phyloP scores from a whole-genome alignment of 2,329 filamentous ascomycete species.

The Albifimbria verrucaria region DNA sequence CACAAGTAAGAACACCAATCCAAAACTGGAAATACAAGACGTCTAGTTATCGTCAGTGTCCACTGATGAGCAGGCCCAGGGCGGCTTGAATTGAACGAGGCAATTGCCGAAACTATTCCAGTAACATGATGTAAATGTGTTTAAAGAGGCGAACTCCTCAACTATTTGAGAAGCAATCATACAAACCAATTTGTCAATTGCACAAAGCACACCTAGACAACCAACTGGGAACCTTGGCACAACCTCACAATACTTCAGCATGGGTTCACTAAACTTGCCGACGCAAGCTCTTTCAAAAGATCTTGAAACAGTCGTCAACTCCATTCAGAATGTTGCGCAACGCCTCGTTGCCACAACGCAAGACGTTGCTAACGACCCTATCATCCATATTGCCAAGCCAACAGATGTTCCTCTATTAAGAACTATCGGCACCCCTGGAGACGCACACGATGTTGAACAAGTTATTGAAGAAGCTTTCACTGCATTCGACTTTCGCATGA shows the following conservation, averaged over 20 bases:
- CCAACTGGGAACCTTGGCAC: neutral
- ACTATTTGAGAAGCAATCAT: no score
- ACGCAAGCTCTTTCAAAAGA: neutral
- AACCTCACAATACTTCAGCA: neutral
- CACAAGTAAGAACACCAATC: no score
- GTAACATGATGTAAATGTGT: no score
- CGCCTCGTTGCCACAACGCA: neutral
- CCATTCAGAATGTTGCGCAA: neutral
- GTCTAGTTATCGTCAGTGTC: no score
- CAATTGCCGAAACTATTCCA: no score
- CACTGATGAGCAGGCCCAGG: no score
- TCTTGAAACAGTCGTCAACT: neutral
- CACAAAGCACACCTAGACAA: no score
- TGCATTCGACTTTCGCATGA: neutral
- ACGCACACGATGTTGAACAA: neutral
- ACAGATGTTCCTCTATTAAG: neutral
- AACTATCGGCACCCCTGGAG: neutral
- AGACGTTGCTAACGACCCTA: neutral
- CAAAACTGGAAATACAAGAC: no score
- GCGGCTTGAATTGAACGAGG: no score
- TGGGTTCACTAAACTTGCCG: neutral
- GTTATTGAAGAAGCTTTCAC: constrained; percentile 1
- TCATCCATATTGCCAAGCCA: constrained; percentile 1
- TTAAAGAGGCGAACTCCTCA: no score
- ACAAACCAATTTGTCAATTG: no score